Evolutionary conservation across 192 early-diverging fungal species (phyloP).

Genomic region (Backusella luteola): DNA sequence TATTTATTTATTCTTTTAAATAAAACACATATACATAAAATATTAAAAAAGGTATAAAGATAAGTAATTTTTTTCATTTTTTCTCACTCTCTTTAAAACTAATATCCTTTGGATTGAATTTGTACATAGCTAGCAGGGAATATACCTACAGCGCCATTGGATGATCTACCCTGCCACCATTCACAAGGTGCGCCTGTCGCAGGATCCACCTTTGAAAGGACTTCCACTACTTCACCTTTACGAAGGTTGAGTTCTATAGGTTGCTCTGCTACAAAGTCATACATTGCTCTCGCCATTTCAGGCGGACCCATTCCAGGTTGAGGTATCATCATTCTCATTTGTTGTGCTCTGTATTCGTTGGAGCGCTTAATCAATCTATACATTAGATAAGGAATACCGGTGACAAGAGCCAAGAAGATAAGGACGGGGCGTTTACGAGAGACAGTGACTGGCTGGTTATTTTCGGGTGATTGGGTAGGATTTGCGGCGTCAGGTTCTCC

Average conservation of each 20-base stretch:
- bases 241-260: conserved; percentile 81
- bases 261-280: conserved; percentile 76
- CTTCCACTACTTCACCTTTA: conserved; percentile 86
- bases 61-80: not conserved
- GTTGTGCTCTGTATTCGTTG: conserved; percentile 37
- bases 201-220: conserved; percentile 81
- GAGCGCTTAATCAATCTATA: conserved; percentile 76
- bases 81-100: not conserved
- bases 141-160: conserved; percentile 78
- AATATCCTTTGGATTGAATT: conserved; percentile 67
- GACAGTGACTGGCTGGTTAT: conserved; percentile 36
- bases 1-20: not conserved
- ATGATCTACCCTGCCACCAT: conserved; percentile 92
- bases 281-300: conserved; percentile 88
- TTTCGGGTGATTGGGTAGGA: not conserved
- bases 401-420: conserved; percentile 79
- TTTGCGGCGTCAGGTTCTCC: conserved; percentile 37
- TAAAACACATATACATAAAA: conserved; percentile 2
- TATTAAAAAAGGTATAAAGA: not conserved
- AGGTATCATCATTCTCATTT: conserved; percentile 20
- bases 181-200: conserved; percentile 65
- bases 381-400: conserved; percentile 93
- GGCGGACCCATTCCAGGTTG: conserved; percentile 47
- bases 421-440: conserved; percentile 63
- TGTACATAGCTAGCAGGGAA: conserved; percentile 93